phyloP scores from a whole-genome alignment of 2,329 filamentous ascomycete species.

The Penicillium sp. region DNA sequence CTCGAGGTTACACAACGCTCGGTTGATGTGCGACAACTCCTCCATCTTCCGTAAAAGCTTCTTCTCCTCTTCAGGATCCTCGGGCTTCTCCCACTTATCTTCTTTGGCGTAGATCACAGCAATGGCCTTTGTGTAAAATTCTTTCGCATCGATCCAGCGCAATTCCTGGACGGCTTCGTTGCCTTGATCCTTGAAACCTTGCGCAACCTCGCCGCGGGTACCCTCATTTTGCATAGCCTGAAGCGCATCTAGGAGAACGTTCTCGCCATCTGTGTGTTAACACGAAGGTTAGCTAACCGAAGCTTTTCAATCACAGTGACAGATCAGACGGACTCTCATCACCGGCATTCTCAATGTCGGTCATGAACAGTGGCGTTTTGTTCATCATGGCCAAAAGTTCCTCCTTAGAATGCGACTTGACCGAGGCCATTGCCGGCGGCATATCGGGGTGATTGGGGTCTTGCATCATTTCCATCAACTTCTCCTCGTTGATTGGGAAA shows the following conservation, averaged over 20 bases:
- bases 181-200: conserved; percentile 84
- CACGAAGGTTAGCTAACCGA: neutral
- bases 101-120: conserved; percentile 66
- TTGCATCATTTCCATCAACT: conserved; percentile 29
- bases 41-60: conserved; percentile 63
- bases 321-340: conserved; percentile 46
- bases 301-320: neutral
- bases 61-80: conserved; percentile 58
- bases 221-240: conserved; percentile 92
- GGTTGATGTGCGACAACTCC: conserved; percentile 79
- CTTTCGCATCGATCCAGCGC: conserved; percentile 77
- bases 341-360: conserved; percentile 66
- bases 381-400: conserved; percentile 65
- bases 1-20: conserved; percentile 84
- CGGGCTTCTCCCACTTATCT: conserved; percentile 49
- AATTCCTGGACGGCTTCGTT: conserved; percentile 80
- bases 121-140: conserved; percentile 89
- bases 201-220: conserved; percentile 75
- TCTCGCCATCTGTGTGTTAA: conserved; percentile 58
- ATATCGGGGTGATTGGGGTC: conserved; percentile 44
- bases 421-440: conserved; percentile 58
- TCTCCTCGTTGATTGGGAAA: conserved; percentile 41
- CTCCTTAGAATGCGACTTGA: conserved; percentile 56
- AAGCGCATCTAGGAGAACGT: conserved; percentile 79
- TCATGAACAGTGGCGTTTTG: conserved; percentile 90